Percentiles rank a stretch among this genome's conserved stretches.
phyloP scores from a whole-genome alignment of 495 filamentous ascomycete species.

The Acidiella bohemica region DNA sequence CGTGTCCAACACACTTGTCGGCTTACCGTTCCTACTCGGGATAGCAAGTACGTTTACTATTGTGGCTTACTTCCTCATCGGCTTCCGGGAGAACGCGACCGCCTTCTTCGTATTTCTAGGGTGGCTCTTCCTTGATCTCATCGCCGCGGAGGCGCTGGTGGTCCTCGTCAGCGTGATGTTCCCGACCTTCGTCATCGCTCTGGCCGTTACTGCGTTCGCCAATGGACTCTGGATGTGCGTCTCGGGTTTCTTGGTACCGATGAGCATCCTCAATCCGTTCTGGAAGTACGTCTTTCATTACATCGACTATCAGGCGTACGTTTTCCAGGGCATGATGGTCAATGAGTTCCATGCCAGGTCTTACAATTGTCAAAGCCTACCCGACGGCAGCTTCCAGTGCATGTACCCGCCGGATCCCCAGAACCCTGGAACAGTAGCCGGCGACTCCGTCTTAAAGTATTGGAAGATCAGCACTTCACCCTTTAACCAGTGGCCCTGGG shows the following conservation, averaged over 20 bases:
- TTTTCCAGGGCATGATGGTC: conserved; percentile 85
- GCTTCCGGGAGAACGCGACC: conserved; percentile 50
- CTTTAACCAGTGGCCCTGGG: too few species aligned
- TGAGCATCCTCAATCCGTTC: conserved; percentile 58
- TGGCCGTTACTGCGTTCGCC: conserved; percentile 64
- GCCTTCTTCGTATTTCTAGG: conserved; percentile 70
- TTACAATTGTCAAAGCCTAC: conserved; percentile 30
- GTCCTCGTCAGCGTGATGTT: conserved; percentile 58
- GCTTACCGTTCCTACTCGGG: conserved; percentile 63
- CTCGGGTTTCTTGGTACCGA: conserved; percentile 60
- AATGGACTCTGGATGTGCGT: conserved; percentile 83
- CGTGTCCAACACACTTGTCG: conserved; percentile 66
- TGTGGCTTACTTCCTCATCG: conserved; percentile 65
- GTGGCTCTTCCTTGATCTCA: conserved; percentile 74
- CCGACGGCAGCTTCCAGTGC: conserved; percentile 42
- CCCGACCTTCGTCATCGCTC: conserved; percentile 62
- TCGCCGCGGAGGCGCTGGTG: conserved; percentile 69
- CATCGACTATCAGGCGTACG: conserved; percentile 70
- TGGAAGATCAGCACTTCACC: too few species aligned
- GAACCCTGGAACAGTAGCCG: too few species aligned
- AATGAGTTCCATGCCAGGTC: conserved; percentile 56
- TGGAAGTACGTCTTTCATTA: conserved; percentile 77
- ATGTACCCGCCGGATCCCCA: too few species aligned
- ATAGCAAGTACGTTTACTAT: conserved; percentile 61
- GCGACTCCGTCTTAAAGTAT: too few species aligned